Base-by-base conservation (phyloP, 2,329 filamentous ascomycete species). In the Colletotrichum orchidophilum region DNA sequence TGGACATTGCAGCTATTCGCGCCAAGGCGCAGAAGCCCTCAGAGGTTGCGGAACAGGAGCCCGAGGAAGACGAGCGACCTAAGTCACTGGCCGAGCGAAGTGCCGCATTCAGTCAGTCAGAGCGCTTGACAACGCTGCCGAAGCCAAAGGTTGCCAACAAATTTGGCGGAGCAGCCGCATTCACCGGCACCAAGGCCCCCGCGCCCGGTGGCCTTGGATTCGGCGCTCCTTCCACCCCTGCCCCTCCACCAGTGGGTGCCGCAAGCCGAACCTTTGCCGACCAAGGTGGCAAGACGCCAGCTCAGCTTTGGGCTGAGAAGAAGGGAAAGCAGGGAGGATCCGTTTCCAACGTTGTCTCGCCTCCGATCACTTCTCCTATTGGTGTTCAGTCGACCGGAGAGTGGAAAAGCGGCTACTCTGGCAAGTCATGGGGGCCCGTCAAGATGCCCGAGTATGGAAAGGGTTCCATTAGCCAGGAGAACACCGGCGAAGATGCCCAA, bases 251-350 rank as follows among this genome's bases (percentile, higher is more conserved):
- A 6, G 87, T 97, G 29, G 95, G 94, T 29, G 88, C 90, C 74
- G 95, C 95, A 46, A 97, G 94, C 83, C 92, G 94, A 77, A 97
- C 95, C 0, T 99, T 98, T 84, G 96, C 96, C 18, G 95, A 98
- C 75, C 87, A 97, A 80, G 95, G 93, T 73, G 96, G 96, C 73
- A 99, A 98, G 86, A 98, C 96, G 5, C 96, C 96, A 7, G 95
- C 96, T 33, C 96, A 99, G 81, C 84, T 97, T 42, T 99, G 96
- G 96, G 96, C 96, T 0, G 96, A 99, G 85, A 97, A 95, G 85
- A 98, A 98, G 85, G 96, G 94, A 46, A 92, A 91, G 72, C 91
- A 96, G 80, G 88, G 92, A 62, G 91, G 88, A 55, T 84, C 84
- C 69, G 74, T 75, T 68, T 64, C 84, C 80, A 61, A 83, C 87